phyloP scores from a whole-genome alignment of 257 asterid species.

The Nicotiana knightiana region DNA sequence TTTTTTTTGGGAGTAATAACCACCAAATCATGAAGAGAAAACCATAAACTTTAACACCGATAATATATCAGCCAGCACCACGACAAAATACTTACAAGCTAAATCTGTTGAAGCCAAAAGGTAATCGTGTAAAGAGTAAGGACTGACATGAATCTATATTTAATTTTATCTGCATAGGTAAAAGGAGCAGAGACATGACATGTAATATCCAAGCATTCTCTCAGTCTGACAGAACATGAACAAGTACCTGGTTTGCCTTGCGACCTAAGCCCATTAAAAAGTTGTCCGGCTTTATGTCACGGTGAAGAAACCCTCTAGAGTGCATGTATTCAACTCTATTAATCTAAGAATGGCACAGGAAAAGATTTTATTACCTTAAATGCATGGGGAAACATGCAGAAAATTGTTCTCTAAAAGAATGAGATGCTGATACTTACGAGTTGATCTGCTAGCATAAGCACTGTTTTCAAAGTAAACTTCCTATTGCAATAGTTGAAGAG shows the following conservation, averaged over 20 bases:
- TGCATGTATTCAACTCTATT: slow-evolving; percentile 95
- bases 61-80: no score
- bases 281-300: slow-evolving; percentile 94
- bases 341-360: slow-evolving; percentile 39
- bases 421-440: slow-evolving; percentile 40
- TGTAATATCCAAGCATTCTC: background rate
- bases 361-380: background rate
- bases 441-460: slow-evolving; percentile 90
- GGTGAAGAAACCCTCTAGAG: slow-evolving; percentile 95
- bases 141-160: background rate
- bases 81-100: background rate
- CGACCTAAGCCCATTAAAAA: slow-evolving; percentile 95
- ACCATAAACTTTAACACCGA: no score
- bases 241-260: slow-evolving; percentile 83
- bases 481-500: slow-evolving; percentile 83
- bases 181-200: background rate
- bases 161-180: background rate
- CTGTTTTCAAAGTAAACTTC: slow-evolving; percentile 73
- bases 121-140: background rate
- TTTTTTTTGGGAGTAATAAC: no score
- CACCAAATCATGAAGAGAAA: no score
- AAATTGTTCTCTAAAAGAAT: slow-evolving; percentile 7
- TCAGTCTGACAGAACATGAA: background rate
- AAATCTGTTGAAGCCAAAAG: background rate
- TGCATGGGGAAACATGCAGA: slow-evolving; percentile 10